These are phyloP conservation scores for Gynandropsis gynandra DNA, from an alignment of 345 rosid genomes.

Conservation along the genomic window DNA sequence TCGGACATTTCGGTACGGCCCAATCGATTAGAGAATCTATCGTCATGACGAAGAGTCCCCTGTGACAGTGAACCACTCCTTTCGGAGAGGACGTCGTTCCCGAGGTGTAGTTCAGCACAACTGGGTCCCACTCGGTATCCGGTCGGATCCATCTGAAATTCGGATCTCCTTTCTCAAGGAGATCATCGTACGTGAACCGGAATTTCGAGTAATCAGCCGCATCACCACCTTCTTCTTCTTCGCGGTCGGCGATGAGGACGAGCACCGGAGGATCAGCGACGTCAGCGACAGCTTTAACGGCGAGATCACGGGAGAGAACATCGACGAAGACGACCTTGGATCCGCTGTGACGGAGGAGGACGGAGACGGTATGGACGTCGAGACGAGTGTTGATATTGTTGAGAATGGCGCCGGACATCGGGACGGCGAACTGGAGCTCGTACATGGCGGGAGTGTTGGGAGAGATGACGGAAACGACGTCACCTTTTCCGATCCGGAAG, in stretches of 20 bases:
- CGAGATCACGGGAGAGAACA: slow-evolving; percentile 29
- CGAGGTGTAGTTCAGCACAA: slow-evolving; percentile 67
- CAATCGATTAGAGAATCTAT: slow-evolving; percentile 48
- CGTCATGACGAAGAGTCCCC: slow-evolving; percentile 48
- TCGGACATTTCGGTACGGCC: slow-evolving; percentile 52
- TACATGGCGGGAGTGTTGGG: slow-evolving; percentile 74
- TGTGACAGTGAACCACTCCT: slow-evolving; percentile 80
- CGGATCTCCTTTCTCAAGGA: slow-evolving; percentile 46
- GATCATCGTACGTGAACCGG: slow-evolving; percentile 38
- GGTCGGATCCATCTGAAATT: slow-evolving; percentile 49
- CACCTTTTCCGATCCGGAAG: slow-evolving; percentile 36
- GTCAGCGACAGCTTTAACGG: slow-evolving; percentile 45
- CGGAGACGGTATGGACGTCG: slow-evolving; percentile 60
- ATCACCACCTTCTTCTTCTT: slow-evolving; percentile 15
- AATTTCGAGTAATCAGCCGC: slow-evolving; percentile 18
- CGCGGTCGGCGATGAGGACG: slow-evolving; percentile 41
- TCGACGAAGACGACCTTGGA: slow-evolving; percentile 72
- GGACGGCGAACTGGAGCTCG: slow-evolving; percentile 86
- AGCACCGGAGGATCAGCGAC: slow-evolving; percentile 33
- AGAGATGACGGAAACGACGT: slow-evolving; percentile 66
- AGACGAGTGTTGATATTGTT: slow-evolving; percentile 84
- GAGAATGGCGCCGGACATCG: slow-evolving; percentile 72
- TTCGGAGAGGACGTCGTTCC: slow-evolving; percentile 88
- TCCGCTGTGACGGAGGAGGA: slow-evolving; percentile 56
- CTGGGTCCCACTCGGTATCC: slow-evolving; percentile 54